A percentile compares a stretch with the other conserved stretches of the same genome.
These are phyloP conservation scores for Cytauxzoon felis DNA, from an alignment of 169 alveolate genomes.

Conservation along the genomic window DNA sequence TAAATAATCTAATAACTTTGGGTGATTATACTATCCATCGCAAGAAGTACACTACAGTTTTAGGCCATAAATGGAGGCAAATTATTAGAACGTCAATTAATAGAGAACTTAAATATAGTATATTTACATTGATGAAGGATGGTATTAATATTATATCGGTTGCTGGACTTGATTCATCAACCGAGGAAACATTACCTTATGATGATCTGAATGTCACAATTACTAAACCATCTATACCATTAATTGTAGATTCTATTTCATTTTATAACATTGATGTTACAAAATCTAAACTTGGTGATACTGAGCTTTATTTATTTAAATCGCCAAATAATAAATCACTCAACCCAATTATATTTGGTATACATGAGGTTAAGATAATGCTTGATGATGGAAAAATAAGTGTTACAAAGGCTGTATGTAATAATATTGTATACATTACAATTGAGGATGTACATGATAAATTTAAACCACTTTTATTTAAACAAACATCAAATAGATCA, in stretches of 20 bases:
- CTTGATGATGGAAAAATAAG: background rate
- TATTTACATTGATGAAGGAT: conserved; percentile 3
- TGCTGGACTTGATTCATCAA: background rate
- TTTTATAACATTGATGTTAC: background rate
- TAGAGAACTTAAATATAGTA: background rate
- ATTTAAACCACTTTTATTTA: too few species aligned
- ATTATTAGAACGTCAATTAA: background rate
- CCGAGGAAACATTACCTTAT: background rate
- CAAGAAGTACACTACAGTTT: background rate
- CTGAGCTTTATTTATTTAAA: background rate
- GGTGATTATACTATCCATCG: conserved; percentile 8
- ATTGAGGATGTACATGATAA: too few species aligned
- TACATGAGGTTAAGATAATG: conserved; percentile 39
- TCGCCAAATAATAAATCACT: background rate
- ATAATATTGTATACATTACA: too few species aligned
- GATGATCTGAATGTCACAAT: background rate
- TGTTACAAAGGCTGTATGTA: conserved; percentile 10
- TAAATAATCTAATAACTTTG: background rate
- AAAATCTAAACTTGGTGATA: conserved; percentile 9
- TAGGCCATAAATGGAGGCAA: conserved; percentile 17
- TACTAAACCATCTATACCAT: background rate
- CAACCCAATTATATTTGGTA: conserved; percentile 54
- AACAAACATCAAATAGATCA: too few species aligned
- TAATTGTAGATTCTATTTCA: conserved; percentile 20
- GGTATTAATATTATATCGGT: background rate